Percentiles rank a stretch among this genome's conserved stretches.
These are phyloP conservation scores for Posidonia oceanica DNA, from an alignment of 116 monocot genomes.

Conservation along the genomic window DNA sequence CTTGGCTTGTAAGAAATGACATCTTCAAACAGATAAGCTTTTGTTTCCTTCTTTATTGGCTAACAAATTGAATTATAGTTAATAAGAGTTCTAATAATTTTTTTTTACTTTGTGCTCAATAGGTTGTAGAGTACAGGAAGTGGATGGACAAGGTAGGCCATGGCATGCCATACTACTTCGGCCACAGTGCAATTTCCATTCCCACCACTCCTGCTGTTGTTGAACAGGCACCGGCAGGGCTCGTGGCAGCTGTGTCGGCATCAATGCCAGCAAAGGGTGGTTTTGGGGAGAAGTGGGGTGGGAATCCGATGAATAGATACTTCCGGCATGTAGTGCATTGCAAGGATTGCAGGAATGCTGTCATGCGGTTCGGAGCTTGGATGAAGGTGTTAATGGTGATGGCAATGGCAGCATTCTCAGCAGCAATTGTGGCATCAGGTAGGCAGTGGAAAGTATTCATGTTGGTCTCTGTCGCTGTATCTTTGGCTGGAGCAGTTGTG, in stretches of 20 bases:
- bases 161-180: slow-evolving; percentile 86
- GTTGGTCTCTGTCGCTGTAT: slow-evolving; percentile 13
- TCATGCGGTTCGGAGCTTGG: slow-evolving; percentile 28
- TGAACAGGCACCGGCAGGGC: slow-evolving; percentile 57
- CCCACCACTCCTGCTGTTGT: slow-evolving; percentile 43
- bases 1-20: no score
- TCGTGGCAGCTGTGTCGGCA: slow-evolving; percentile 40
- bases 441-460: slow-evolving; percentile 35
- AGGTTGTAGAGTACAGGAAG: slow-evolving; percentile 58
- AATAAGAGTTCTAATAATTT: neutral
- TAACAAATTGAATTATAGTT: no score
- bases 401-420: slow-evolving; percentile 11
- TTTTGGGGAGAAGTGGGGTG: slow-evolving; percentile 18
- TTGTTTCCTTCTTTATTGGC: neutral
- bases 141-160: slow-evolving; percentile 75
- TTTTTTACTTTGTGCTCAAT: no score
- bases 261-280: slow-evolving; percentile 68
- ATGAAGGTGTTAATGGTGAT: slow-evolving; percentile 18
- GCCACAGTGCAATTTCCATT: slow-evolving; percentile 36
- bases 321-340: slow-evolving; percentile 76
- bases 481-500: slow-evolving; percentile 15
- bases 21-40: neutral
- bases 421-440: slow-evolving; percentile 35
- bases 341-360: slow-evolving; percentile 35
- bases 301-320: slow-evolving; percentile 45